Evolutionary conservation across 2,329 filamentous ascomycete genomes (phyloP), one percentile per base, ranked within the genome.

Genomic region (Aspergillus amoenus): DNA sequence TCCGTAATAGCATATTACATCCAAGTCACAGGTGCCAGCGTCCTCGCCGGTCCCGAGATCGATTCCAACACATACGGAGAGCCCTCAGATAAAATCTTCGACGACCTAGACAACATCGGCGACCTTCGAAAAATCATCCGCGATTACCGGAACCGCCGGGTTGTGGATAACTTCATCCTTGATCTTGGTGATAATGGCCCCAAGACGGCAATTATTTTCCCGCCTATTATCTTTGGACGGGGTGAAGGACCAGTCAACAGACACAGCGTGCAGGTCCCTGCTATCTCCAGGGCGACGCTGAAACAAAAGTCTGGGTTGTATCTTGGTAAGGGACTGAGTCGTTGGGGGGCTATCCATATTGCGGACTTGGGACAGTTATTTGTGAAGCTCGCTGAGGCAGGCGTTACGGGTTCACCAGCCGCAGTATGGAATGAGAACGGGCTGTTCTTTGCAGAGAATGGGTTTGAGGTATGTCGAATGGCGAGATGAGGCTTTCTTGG

Each of bases 161-260:
- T 85, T 60, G 82, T 90, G 3, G 89, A 92, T 69, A 83, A 85
- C 67, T 79, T 89, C 18, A 81, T 91, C n/a, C 74, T 87, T 0
- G 74, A 68, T 0, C 75, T 79, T 0, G 74, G 72, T 5, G 69
- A 70, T 2, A 67, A 71, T 46, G 71, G 76, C 3, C 70, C 70
- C 2, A 83, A 82, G 65, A 84, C 84, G 0, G 84, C 81, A 11
- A 81, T 89, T 27, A 78, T 89, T 2, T 87, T 82, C 59, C 85
- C 86, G 8, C 84, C 86, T 0, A 82, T 81, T 4, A 88, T 89
- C 61, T 84, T 84, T 66, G 82, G 82, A 30, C 60, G 60, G 3
- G 82, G 82, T 9, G 70, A 77, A 27, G 83, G 83, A 0, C 70
- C 78, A 0, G 71, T 74, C 40, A 84, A 84, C 66, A 75, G 70